These are phyloP conservation scores for Trametes cingulata DNA, from an alignment of 768 basidiomycete genomes.

Conservation along the genomic window DNA sequence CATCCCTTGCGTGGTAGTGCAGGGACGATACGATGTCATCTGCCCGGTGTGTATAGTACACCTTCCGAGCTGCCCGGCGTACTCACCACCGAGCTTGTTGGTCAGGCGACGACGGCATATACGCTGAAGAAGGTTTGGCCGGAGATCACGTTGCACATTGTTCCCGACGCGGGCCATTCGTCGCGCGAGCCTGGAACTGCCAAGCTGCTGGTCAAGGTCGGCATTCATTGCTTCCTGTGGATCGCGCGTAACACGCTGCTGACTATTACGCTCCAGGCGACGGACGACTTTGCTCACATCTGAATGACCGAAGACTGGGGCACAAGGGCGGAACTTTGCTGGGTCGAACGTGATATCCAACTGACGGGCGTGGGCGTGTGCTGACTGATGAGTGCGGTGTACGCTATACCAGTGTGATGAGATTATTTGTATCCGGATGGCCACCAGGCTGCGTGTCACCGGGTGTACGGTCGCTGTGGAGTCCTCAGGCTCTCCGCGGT, in stretches of 20 bases:
- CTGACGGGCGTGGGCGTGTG: too few relatives aligned
- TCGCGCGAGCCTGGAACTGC: slow-evolving; percentile 71
- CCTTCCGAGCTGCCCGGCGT: neutral
- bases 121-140: slow-evolving; percentile 84
- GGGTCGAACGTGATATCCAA: too few relatives aligned
- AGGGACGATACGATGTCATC: slow-evolving; percentile 88
- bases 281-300: slow-evolving; percentile 46
- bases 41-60: slow-evolving; percentile 54
- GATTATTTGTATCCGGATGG: too few relatives aligned
- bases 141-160: slow-evolving; percentile 70
- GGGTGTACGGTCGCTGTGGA: too few relatives aligned
- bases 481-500: too few relatives aligned
- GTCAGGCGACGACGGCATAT: slow-evolving; percentile 75
- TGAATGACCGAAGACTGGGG: slow-evolving; percentile 9
- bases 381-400: too few relatives aligned
- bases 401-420: too few relatives aligned
- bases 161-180: slow-evolving; percentile 88
- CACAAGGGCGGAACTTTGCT: too few relatives aligned
- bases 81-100: neutral
- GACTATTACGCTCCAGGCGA: slow-evolving; percentile 34
- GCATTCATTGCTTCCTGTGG: slow-evolving; percentile 12
- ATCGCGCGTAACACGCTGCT: neutral
- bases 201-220: slow-evolving; percentile 69
- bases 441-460: too few relatives aligned
- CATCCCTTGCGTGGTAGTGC: slow-evolving; percentile 80